Evolutionary conservation across 2,329 filamentous ascomycete species (phyloP).

Genomic region (Ceratocystis lukuohia): DNA sequence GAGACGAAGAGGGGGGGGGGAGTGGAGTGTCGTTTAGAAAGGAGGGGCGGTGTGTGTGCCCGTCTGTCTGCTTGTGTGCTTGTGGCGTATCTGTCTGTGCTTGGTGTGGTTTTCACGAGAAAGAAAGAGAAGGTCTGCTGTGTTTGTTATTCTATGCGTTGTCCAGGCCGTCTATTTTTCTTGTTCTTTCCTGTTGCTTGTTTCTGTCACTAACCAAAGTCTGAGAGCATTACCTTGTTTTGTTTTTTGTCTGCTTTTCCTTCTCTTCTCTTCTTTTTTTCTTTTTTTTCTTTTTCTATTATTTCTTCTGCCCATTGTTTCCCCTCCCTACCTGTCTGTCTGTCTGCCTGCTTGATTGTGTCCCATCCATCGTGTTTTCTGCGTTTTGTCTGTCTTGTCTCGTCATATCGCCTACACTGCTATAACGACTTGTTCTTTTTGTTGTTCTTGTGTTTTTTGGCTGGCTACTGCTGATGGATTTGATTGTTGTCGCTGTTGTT

Average conservation of each 20-base stretch:
- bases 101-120: neutral
- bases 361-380: neutral
- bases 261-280: neutral
- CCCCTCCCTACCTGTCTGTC: neutral
- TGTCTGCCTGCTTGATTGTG: neutral
- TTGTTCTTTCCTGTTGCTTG: conserved; percentile 23
- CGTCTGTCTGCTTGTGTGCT: neutral
- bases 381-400: too few relatives aligned
- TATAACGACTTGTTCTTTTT: neutral
- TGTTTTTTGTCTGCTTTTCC: neutral
- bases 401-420: too few relatives aligned
- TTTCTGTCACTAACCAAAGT: conserved; percentile 1
- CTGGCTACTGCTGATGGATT: neutral
- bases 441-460: neutral
- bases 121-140: neutral
- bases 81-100: conserved; percentile 2
- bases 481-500: too few relatives aligned
- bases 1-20: neutral
- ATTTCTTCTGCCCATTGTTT: neutral
- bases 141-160: conserved; percentile 12
- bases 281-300: neutral
- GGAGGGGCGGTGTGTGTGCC: neutral
- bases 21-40: neutral
- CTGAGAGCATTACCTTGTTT: conserved; percentile 4
- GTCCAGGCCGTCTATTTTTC: conserved; percentile 21